phyloP scores from a whole-genome alignment of 768 basidiomycete species.

The Omphalotus guepiniiformis region DNA sequence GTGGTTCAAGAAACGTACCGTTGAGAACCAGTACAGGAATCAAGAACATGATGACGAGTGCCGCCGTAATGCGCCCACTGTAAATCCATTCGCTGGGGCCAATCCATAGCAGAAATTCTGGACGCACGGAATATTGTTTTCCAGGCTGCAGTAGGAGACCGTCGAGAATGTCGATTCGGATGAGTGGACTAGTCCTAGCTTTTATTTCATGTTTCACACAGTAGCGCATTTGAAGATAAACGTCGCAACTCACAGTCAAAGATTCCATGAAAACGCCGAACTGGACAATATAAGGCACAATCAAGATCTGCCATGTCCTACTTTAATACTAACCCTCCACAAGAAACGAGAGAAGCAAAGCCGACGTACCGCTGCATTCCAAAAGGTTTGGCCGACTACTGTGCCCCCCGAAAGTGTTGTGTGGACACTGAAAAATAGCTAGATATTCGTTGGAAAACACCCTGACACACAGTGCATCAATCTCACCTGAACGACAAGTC shows the following conservation, averaged over 20 bases:
- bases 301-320: not conserved
- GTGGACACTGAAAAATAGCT: constrained; percentile 1
- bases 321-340: not conserved
- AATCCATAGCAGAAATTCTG: not conserved
- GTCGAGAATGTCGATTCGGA: not conserved
- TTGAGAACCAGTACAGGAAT: not conserved
- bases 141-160: not conserved
- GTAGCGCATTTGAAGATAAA: not conserved
- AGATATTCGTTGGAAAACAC: constrained; percentile 12
- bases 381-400: not conserved
- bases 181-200: not conserved
- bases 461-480: not conserved
- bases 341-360: not conserved
- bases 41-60: not conserved
- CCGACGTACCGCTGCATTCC: not conserved
- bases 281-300: not conserved
- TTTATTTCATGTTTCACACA: not conserved
- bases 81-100: not conserved
- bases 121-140: constrained; percentile 2
- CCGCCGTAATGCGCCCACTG: not conserved
- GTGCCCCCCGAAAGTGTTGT: not conserved
- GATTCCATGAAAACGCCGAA: not conserved
- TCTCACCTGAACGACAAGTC: constrained; percentile 6
- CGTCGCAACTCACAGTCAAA: not conserved
- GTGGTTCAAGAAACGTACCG: not conserved